Evolutionary conservation across 208 protist genomes (phyloP), one percentile per base, ranked within the genome.

Genomic region (Strigomonas galati): DNA sequence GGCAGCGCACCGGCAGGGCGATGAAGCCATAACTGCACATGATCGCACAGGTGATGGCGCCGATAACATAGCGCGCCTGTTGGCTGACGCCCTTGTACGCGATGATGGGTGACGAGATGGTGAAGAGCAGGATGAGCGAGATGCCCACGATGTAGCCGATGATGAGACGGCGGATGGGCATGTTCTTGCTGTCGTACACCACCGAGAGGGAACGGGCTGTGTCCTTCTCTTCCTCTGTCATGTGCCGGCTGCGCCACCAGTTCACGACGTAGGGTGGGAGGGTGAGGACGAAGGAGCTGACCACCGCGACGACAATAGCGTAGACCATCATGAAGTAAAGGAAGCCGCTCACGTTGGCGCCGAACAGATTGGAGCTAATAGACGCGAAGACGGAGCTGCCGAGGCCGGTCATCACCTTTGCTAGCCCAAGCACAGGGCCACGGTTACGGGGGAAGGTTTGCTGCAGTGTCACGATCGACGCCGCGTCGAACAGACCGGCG

Each of bases 301-400:
- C 40, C 49, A 76, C 14, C 23, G 71, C 49, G 14, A 85, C 78
- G 17, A 64, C 67, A 46, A 82, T 66, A 10, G 54, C 62, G 27
- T 85, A 74, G 51, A 66, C 77, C 81, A 87, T 86, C 52, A 90
- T 65, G 53, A 84, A 85, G 74, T 82, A 90, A 62, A 90, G 79
- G 57, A 82, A 90, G 52, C 81, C 74, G 40, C 71, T 81, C 66
- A 84, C 76, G 61, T 82, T 74, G 30, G 56, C 57, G 26, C 46
- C 67, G 52, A 90, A 87, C 55, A 90, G 67, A 59, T 83, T 77
- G 6, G 65, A 61, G 44, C 70, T 86, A 52, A 90, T 73, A 48
- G 78, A 78, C 30, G 84, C 67, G 32, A 90, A 65, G n/a, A 84
- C 81, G 55, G 84, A 87, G 68, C 80, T 82, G 51, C 84, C 84